Base-by-base conservation (phyloP, 2,329 filamentous ascomycete genomes). In the Corynespora cassiicola region DNA sequence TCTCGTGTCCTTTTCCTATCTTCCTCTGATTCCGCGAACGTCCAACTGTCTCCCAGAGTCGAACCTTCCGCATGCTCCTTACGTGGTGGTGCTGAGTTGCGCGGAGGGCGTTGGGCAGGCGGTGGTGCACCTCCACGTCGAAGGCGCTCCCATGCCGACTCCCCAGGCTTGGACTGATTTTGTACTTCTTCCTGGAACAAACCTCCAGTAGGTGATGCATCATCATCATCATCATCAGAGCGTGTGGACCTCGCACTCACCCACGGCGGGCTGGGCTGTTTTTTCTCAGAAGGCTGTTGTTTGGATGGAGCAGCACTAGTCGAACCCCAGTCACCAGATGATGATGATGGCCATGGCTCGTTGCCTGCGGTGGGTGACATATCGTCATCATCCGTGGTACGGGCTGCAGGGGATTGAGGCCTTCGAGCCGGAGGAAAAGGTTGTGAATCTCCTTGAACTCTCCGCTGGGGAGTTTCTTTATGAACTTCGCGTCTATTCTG, bases 111-210 rank as follows among this genome's bases (percentile, higher is more conserved):
- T 27, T 52, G 51, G 3, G 29, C 28, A 16, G 50, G 45, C 31
- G 45, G 30, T 2, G 58, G 42, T 12, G 43, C 50, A 18, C 45
- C 56, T 25, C 68, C 66, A 19, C 63, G 64, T 16, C 73, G 64
- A 19, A 76, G 47, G 22, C 71, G 62, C 7, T 75, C 73, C 73
- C 73, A 76, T 2, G 70, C 57, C 24, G 70, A 73, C 9, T 69
- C 70, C 3, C 59, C 58, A 4, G 58, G 42, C 23, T 44, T 42
- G 1, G 52, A 33, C 19, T 54, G 48, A 4, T 47, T 46, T 9
- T 49, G 50, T 9, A 56, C 47, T 39, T 67, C 63, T 10, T 61
- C 58, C 31, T 64, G 54, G 39, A 65, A 66, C 8, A 65, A 37
- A 4, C 65, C 63, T n/a, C 65, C 61, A 8, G 65, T 69, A 3